Evolutionary conservation across 75 land plant species (phyloP), one percentile per base, ranked within the genome.

Genomic region (Selaginella tamariscina): DNA sequence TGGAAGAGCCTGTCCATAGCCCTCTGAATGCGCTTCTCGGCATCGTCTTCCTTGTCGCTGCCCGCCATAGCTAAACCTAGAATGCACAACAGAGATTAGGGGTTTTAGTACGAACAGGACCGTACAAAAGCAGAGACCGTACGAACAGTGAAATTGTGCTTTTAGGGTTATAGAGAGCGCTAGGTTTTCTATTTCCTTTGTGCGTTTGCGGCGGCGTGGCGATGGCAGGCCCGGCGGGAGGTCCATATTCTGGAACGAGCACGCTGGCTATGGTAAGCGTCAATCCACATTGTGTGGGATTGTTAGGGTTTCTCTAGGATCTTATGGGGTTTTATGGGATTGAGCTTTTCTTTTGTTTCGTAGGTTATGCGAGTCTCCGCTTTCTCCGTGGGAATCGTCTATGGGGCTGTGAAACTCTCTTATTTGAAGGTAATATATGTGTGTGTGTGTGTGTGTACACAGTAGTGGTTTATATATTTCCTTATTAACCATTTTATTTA

Each of bases 1-100:
- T 77, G 74, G 71, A 85, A 85, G 68, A 91, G 79, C 72, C 84
- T 86, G 74, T 84, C 92, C 86, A 91, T 81, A 57, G 84, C 82
- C 68, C 74, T 70, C 39, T 80, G 75, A 39, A 87, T 71, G 23
- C 86, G 73, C 80, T 79, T 77, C 77, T 85, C 91, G 1, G 88
- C 29, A 1, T 87, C 85, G 18, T 81, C 82, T 27, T 73, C 70
- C 87, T 77, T 86, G 62, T 69, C 27, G 21, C 39, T 20, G 27
- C 68, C 31, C 44, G 2, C 33, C 69, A 59, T 39, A 5, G 11
- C 49, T 5, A 39, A n/a, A n/a, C n/a, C n/a, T n/a, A n/a, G n/a
- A n/a, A n/a, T n/a, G n/a, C n/a, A n/a, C n/a, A n/a, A n/a, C n/a
- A n/a, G n/a, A n/a, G n/a, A n/a, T n/a, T n/a, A n/a, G n/a, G n/a